Evolutionary conservation across 73 alveolate genomes (phyloP), one percentile per base, ranked within the genome.

Genomic region (Paramecium sonneborni): DNA sequence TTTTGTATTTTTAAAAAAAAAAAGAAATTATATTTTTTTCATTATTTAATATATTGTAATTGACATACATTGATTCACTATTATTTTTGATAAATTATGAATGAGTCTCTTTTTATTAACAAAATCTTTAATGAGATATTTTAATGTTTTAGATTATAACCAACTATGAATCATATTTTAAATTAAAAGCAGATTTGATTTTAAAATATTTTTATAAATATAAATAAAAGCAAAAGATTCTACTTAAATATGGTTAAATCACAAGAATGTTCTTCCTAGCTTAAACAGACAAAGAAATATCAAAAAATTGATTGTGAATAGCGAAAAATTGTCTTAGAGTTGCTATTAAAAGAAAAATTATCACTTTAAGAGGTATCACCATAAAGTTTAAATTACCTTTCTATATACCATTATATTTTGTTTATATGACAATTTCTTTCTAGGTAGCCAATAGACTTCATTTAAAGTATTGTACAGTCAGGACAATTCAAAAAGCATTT

Each of bases 391-490:
- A 70, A 34, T 20, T 34, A n/a, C 35, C 5, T 8, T 3, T 52
- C 9, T 52, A 72, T 28, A 35, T 35, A 72, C 26, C 23, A 20
- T 9, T 72, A 72, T 52, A 52, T 79, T 41, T 41, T 41, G 76
- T 38, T 44, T 79, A 43, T n/a, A 23, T 14, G 4, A 79, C 34
- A 18, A 79, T 79, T 21, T 21, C 38, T 62, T 43, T 43, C 18
- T 79, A 79, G 90, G 90, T 79, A 79, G 90, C 90, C 28, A 79
- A 32, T 46, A 39, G 72, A 79, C 72, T 79, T 9, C 12, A 32
- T 18, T 18, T 79, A 39, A 79, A 79, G 12, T 79, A 79, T 44
- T 79, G 90, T 46, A 79, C 90, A 43, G 90, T 79, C 21, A 38
- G 90, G 24, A 79, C 90, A 1, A 79, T 79, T 3, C 55, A 79